Conservation (phyloP, 169 alveolate genomes). For the Plasmodium cynomolgi region DNA sequence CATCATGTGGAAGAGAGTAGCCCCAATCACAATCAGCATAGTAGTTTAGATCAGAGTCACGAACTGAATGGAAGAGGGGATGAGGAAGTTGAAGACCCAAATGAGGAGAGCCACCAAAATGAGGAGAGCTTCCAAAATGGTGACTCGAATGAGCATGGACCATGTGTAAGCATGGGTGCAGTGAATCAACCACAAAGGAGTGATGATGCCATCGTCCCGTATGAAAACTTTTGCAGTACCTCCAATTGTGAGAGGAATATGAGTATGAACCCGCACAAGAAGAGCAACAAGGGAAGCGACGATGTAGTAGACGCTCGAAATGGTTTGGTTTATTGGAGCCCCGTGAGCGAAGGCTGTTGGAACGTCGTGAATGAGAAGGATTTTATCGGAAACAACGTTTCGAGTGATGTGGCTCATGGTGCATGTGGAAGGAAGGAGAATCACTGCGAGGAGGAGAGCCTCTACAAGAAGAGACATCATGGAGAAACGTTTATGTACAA, state of each 20-base stretch:
- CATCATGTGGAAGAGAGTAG: neutral
- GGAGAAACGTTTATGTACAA: constrained; percentile 12
- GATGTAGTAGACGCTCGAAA: neutral
- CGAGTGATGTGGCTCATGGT: neutral
- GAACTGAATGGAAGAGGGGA: neutral
- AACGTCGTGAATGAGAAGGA: neutral
- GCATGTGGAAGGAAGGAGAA: neutral
- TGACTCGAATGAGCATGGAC: neutral
- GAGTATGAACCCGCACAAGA: neutral
- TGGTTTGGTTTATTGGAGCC: neutral
- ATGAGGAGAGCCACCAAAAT: neutral
- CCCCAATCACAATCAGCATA: neutral
- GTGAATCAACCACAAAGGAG: neutral
- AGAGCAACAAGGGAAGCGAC: neutral
- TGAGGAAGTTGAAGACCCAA: neutral
- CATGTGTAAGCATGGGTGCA: neutral
- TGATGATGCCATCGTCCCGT: neutral
- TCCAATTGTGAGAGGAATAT: neutral
- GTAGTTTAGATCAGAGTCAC: neutral
- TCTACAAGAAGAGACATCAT: constrained; percentile 29
- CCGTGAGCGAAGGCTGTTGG: neutral
- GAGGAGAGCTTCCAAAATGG: neutral
- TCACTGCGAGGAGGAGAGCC: no score
- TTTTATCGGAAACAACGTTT: neutral
- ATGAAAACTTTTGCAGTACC: neutral